Conservation (phyloP, 2,329 filamentous ascomycete genomes). For the Arthroderma sp. region DNA sequence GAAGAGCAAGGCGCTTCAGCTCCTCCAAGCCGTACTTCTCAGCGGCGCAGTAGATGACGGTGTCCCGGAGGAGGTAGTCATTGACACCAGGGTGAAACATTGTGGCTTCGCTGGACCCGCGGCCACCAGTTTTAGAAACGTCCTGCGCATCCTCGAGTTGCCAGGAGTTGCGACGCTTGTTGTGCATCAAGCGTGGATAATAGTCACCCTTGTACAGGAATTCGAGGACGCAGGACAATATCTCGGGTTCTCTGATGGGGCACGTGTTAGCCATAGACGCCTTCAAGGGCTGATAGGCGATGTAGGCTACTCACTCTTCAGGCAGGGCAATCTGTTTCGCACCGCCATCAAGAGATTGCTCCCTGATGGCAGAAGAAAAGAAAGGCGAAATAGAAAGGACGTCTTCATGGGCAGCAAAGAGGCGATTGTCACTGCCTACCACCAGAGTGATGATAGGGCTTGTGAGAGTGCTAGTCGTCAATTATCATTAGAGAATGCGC, state of each 20-base stretch:
- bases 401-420: conserved; percentile 93
- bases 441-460: conserved; percentile 75
- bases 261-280: too few relatives aligned
- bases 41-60: conserved; percentile 85
- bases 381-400: conserved; percentile 76
- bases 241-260: conserved; percentile 86
- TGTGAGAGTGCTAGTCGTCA: conserved; percentile 37
- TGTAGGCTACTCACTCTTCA: conserved; percentile 38
- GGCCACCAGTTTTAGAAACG: conserved; percentile 44
- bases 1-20: conserved; percentile 78
- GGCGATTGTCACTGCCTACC: conserved; percentile 69
- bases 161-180: conserved; percentile 77
- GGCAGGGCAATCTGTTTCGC: conserved; percentile 67
- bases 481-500: neutral
- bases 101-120: conserved; percentile 58
- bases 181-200: conserved; percentile 76
- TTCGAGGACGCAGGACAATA: conserved; percentile 87
- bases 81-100: conserved; percentile 63
- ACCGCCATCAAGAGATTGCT: conserved; percentile 57
- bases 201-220: conserved; percentile 97
- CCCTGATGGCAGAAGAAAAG: conserved; percentile 61
- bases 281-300: too few relatives aligned
- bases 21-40: conserved; percentile 84
- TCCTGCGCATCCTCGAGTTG: conserved; percentile 64
- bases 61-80: conserved; percentile 76